Percentiles rank a stretch among this genome's conserved stretches.
Conservation (phyloP, 1,284 basidiomycete species). For the Heterobasidion irregulare region DNA sequence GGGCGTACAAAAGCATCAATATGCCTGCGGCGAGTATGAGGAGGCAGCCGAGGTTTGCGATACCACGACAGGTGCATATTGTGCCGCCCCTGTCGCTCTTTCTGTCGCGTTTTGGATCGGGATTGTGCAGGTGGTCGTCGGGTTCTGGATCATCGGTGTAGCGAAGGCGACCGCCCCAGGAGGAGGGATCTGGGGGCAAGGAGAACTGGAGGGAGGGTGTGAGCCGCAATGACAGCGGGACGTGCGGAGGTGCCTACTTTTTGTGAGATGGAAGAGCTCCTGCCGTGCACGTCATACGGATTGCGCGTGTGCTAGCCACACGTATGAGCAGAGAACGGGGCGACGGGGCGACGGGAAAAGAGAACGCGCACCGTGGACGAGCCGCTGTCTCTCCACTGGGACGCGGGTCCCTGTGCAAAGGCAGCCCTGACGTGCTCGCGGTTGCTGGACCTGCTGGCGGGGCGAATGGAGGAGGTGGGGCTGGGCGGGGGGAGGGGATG, state of each 20-base stretch:
- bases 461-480: neutral
- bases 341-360: neutral
- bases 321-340: conserved; percentile 1
- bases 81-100: conserved; percentile 51
- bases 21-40: conserved; percentile 52
- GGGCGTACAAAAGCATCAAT: conserved; percentile 69
- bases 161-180: conserved; percentile 60
- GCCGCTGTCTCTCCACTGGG: neutral
- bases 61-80: conserved; percentile 64
- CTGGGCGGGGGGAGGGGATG: neutral
- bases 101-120: conserved; percentile 64
- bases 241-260: neutral
- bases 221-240: neutral
- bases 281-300: conserved; percentile 15
- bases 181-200: conserved; percentile 59
- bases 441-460: neutral
- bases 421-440: neutral
- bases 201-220: conserved; percentile 41
- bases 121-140: conserved; percentile 69
- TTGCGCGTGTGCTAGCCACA: conserved; percentile 32
- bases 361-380: neutral
- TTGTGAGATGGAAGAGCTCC: neutral
- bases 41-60: conserved; percentile 74
- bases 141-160: conserved; percentile 46
- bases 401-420: neutral